A percentile compares a stretch with the other conserved stretches of the same genome.
These are phyloP conservation scores for Thalassiosira ordinaria DNA, from an alignment of 352 stramenopile species.

Conservation along the genomic window DNA sequence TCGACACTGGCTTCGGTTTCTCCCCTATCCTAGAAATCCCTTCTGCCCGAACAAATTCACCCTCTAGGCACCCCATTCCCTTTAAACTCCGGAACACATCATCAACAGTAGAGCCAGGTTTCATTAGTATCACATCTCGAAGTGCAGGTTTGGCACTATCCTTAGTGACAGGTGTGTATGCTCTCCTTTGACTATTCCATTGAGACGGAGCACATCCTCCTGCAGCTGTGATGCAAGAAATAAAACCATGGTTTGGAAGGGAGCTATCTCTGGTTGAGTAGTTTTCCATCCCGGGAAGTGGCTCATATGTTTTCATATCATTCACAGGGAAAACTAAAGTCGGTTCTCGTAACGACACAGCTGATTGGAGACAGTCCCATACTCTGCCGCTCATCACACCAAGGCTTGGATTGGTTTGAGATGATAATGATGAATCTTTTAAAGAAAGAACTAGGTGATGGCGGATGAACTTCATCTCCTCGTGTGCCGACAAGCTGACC, in stretches of 20 bases:
- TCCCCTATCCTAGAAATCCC: conserved; percentile 62
- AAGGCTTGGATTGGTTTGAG: conserved; percentile 11
- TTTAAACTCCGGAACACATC: conserved; percentile 81
- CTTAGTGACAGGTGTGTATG: conserved; percentile 48
- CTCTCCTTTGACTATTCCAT: conserved; percentile 60
- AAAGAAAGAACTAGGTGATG: conserved; percentile 47
- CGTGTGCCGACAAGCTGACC: conserved; percentile 63
- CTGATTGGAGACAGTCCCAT: conserved; percentile 78
- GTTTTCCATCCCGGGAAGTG: conserved; percentile 68
- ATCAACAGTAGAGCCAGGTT: conserved; percentile 80
- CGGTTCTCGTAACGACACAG: conserved; percentile 67
- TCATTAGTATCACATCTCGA: conserved; percentile 81
- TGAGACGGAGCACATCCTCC: conserved; percentile 64
- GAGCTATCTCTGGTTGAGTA: conserved; percentile 60
- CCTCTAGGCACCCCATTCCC: conserved; percentile 66
- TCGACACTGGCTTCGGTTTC: conserved; percentile 71
- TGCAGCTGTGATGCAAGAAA: conserved; percentile 63
- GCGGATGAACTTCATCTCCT: conserved; percentile 82
- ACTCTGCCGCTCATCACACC: conserved; percentile 42
- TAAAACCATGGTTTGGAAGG: conserved; percentile 73
- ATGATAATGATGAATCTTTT: conserved; percentile 24
- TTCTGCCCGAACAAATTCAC: conserved; percentile 84
- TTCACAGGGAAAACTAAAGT: conserved; percentile 80
- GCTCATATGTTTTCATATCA: conserved; percentile 73
- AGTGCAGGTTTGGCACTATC: conserved; percentile 51